Conservation (phyloP, 2,329 filamentous ascomycete genomes). For the Penicillium polonicum region DNA sequence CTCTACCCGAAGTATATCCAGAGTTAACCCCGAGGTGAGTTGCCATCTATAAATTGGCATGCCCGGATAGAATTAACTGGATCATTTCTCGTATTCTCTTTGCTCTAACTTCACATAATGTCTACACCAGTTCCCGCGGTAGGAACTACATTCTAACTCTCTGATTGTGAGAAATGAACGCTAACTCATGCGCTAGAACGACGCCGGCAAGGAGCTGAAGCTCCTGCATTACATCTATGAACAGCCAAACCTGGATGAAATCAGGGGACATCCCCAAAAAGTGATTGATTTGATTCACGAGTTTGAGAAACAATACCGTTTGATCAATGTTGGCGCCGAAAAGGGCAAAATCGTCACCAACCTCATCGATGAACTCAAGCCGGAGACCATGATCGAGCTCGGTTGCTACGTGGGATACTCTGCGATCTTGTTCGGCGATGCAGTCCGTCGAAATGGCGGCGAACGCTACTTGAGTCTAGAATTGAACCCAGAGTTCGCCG, state of each 20-base stretch:
- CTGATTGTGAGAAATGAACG: not conserved
- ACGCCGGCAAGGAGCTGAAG: conserved; percentile 73
- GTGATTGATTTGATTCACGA: conserved; percentile 71
- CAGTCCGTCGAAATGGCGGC: conserved; percentile 63
- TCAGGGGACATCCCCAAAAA: conserved; percentile 62
- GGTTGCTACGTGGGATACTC: conserved; percentile 83
- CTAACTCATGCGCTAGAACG: conserved; percentile 27
- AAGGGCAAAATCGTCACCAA: conserved; percentile 71
- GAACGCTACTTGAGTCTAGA: conserved; percentile 70
- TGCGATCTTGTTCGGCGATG: conserved; percentile 69
- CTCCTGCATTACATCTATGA: conserved; percentile 68
- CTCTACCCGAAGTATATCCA: not conserved
- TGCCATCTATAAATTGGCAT: not conserved
- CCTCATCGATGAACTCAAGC: conserved; percentile 66
- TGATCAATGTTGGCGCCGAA: conserved; percentile 77
- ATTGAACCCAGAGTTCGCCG: conserved; percentile 70
- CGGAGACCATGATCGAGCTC: conserved; percentile 71
- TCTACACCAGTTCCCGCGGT: not conserved
- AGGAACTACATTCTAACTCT: not conserved
- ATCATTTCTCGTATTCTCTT: not conserved
- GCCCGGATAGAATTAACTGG: not conserved
- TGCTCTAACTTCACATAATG: conserved; percentile 5
- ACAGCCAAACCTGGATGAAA: conserved; percentile 60
- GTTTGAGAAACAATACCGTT: conserved; percentile 64
- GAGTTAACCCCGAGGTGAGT: conserved; percentile 10